A percentile compares a stretch with the other conserved stretches of the same genome.
These are phyloP conservation scores for Lagerstroemia speciosa DNA, from an alignment of 345 rosid genomes.

Conservation along the genomic window DNA sequence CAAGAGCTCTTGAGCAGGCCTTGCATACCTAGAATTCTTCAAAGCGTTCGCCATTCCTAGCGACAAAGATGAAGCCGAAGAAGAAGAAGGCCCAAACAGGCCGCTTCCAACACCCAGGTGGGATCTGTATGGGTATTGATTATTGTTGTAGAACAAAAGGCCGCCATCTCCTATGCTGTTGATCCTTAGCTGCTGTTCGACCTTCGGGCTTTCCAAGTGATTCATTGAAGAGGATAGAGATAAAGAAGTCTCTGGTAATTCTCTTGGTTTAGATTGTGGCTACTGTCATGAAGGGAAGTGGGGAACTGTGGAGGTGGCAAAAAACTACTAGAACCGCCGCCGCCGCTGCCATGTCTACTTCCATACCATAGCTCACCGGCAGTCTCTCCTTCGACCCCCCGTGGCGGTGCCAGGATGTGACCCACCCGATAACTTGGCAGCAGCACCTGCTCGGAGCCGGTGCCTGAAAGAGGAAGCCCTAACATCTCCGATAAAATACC, in stretches of 20 bases:
- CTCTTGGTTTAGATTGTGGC: conserved; percentile 35
- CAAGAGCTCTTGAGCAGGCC: conserved; percentile 67
- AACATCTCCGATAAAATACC: conserved; percentile 91
- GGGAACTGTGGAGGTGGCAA: not conserved
- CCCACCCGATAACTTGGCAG: not conserved
- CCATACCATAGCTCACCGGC: not conserved
- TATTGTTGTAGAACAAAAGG: conserved; percentile 35
- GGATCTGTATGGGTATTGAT: conserved; percentile 26
- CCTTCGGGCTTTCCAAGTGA: conserved; percentile 69
- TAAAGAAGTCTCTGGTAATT: conserved; percentile 69
- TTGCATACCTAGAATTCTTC: conserved; percentile 62
- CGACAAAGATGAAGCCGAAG: conserved; percentile 29
- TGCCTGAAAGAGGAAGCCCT: conserved; percentile 45
- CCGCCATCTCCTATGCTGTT: conserved; percentile 29
- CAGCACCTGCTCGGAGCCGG: conserved; percentile 12
- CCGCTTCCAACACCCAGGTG: conserved; percentile 13
- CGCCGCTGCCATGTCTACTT: not conserved
- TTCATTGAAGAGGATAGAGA: conserved; percentile 68
- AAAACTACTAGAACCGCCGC: not conserved
- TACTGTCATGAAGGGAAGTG: conserved; percentile 44
- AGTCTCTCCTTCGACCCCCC: conserved; percentile 22
- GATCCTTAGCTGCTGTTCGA: conserved; percentile 55
- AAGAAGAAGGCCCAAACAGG: conserved; percentile 16
- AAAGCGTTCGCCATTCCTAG: conserved; percentile 46
- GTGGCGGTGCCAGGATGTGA: conserved; percentile 1